Evolutionary conservation across 176 grass and related monocot genomes (phyloP).

Genomic region (Poa pratensis): DNA sequence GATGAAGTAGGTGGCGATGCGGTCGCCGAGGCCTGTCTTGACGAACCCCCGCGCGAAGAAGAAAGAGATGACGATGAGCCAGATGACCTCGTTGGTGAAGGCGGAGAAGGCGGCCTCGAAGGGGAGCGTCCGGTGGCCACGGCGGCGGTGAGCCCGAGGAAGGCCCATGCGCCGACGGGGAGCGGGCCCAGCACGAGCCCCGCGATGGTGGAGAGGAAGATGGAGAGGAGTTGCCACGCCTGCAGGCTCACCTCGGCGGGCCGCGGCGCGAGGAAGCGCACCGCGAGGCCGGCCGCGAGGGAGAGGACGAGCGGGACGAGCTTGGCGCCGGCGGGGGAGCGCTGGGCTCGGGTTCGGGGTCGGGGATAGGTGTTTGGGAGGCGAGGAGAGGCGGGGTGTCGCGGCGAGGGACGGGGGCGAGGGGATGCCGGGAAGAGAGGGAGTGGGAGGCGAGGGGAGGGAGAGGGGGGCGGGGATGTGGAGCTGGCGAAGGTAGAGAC

Average conservation of each 20-base stretch:
- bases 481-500: constrained; percentile 26
- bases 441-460: background rate
- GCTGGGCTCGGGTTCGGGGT: background rate
- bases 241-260: constrained; percentile 65
- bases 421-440: constrained; percentile 25
- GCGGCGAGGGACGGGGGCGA: constrained; percentile 22
- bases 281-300: constrained; percentile 67
- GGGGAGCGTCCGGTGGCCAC: constrained; percentile 77
- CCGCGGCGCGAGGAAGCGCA: constrained; percentile 70
- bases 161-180: constrained; percentile 94
- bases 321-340: constrained; percentile 52
- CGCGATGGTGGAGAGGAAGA: constrained; percentile 86
- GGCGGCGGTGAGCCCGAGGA: constrained; percentile 79
- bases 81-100: constrained; percentile 97
- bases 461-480: background rate
- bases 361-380: constrained; percentile 16
- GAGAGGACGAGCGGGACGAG: constrained; percentile 63
- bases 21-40: constrained; percentile 85
- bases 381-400: constrained; percentile 28
- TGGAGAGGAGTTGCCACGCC: constrained; percentile 92
- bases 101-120: constrained; percentile 83
- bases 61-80: constrained; percentile 96
- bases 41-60: constrained; percentile 93
- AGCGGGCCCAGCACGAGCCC: constrained; percentile 86
- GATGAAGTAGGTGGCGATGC: constrained; percentile 90